These are phyloP conservation scores for Patellaria atrata DNA, from an alignment of 495 filamentous ascomycete genomes.

Conservation along the genomic window DNA sequence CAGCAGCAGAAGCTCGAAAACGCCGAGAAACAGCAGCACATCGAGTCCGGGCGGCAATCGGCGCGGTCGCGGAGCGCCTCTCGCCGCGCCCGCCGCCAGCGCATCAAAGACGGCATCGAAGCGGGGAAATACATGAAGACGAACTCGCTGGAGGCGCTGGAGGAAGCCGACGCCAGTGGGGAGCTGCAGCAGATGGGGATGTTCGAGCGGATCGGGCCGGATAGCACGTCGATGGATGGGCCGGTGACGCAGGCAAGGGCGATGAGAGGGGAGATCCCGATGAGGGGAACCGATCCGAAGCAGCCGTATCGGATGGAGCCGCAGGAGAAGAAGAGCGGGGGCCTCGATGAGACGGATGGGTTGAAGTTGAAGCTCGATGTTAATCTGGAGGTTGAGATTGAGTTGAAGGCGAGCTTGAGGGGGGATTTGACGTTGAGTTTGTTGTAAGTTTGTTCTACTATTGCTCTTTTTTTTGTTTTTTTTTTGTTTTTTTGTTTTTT, in stretches of 20 bases:
- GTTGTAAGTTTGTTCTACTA: too few species aligned
- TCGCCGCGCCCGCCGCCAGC: constrained; percentile 27
- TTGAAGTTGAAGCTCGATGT: constrained; percentile 31
- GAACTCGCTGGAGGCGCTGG: constrained; percentile 26
- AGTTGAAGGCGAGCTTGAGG: constrained; percentile 31
- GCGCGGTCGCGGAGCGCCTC: constrained; percentile 25
- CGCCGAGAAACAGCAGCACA: constrained; percentile 18
- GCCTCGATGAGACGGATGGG: constrained; percentile 25
- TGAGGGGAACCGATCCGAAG: constrained; percentile 29
- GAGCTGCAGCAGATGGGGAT: constrained; percentile 31
- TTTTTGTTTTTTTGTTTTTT: too few species aligned
- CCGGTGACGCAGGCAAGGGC: constrained; percentile 33
- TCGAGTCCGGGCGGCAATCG: constrained; percentile 22
- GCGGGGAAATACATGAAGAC: constrained; percentile 32
- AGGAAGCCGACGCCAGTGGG: constrained; percentile 30
- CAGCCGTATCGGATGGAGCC: constrained; percentile 23
- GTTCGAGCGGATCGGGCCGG: constrained; percentile 35
- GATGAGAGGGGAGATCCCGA: constrained; percentile 32
- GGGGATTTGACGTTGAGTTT: constrained; percentile 31
- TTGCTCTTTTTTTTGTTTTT: too few species aligned
- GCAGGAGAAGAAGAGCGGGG: constrained; percentile 19
- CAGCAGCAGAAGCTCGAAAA: constrained; percentile 26
- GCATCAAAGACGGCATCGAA: constrained; percentile 23
- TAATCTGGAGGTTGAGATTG: constrained; percentile 33
- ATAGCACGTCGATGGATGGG: constrained; percentile 35